Base-by-base conservation (phyloP, 768 basidiomycete genomes). In the Dioszegia hungarica region DNA sequence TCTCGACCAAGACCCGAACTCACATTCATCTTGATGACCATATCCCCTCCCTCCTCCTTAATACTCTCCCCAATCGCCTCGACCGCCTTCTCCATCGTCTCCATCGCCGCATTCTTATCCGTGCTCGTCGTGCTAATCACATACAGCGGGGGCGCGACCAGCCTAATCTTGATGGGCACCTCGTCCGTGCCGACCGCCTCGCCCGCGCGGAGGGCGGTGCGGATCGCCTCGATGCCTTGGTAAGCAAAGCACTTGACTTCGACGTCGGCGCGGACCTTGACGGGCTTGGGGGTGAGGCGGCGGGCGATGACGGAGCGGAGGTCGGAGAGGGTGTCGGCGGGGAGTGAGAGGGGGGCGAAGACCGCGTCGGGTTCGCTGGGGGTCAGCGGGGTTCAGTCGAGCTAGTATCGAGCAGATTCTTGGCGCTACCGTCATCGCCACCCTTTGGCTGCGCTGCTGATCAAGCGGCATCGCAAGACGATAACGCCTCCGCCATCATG, bases 251-350 rank as follows among this genome's bases (percentile, higher is more conserved):
- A 98, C 37, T 92, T 95, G 41, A 99, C 79, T 78, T 98, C 92
- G 68, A 99, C 89, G 77, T 99, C 95, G 3, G 95, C 92, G 66
- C 95, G 90, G 37, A 99, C 84, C 79, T 97, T 99, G 81, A 99
- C 93, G 5, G 95, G 92, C 76, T 99, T 95, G 1, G 95, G 95
- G 0, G 95, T 99, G 36, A 98, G 81, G 12, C 95, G 86, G 40
- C 92, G 86, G 6, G 93, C 92, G 71, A 99, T 95, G 20, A 90
- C 94, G 54, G 82, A 77, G 60, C 82, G 83, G 19, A 97, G 82
- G 39, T 88, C 80, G 3, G 80, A 76, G 28, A 84, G 78, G 1
- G 86, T 86, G 0, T 83, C 79, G 5, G 80, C 69, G 2, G 83
- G 79, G 3, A 81, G 78, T 8, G 81, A 73, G 31, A 97, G 80